A percentile compares a stretch with the other conserved stretches of the same genome.
Evolutionary conservation across 352 stramenopile species (phyloP).

Genomic region (Plasmopara halstedii): DNA sequence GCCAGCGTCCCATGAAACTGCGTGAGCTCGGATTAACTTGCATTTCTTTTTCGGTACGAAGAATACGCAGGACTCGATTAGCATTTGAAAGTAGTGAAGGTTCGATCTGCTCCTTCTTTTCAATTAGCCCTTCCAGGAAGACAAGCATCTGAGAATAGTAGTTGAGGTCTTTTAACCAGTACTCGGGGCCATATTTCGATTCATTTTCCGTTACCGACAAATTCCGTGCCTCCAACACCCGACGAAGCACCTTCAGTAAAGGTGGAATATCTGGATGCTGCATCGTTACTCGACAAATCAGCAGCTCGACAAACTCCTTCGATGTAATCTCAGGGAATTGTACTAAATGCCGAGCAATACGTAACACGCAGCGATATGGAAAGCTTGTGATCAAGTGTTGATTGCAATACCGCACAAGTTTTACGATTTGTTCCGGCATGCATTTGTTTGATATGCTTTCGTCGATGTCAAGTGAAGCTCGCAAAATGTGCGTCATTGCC

Average conservation of each 20-base stretch:
- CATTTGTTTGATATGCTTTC: constrained; percentile 55
- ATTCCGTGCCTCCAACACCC: constrained; percentile 54
- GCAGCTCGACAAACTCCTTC: constrained; percentile 60
- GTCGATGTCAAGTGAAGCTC: constrained; percentile 57
- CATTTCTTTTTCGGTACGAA: constrained; percentile 53
- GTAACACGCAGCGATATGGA: constrained; percentile 57
- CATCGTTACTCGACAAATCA: constrained; percentile 63
- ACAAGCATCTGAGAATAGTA: constrained; percentile 58
- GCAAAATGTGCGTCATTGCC: constrained; percentile 63
- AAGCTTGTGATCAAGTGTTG: constrained; percentile 60
- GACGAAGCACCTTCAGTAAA: constrained; percentile 65
- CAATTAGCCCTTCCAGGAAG: constrained; percentile 42
- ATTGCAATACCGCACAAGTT: constrained; percentile 71
- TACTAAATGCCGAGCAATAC: constrained; percentile 51
- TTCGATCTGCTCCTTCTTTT: constrained; percentile 42
- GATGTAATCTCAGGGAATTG: constrained; percentile 62
- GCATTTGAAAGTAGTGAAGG: constrained; percentile 53
- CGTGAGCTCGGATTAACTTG: constrained; percentile 40
- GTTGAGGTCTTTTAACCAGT: constrained; percentile 53
- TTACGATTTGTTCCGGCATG: constrained; percentile 67
- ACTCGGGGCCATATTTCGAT: constrained; percentile 30
- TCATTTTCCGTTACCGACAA: constrained; percentile 20
- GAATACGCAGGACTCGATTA: constrained; percentile 67
- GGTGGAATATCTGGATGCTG: constrained; percentile 62
- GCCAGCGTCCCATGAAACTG: constrained; percentile 70